phyloP scores from a whole-genome alignment of 1,284 basidiomycete genomes.

The Volvariella volvacea region DNA sequence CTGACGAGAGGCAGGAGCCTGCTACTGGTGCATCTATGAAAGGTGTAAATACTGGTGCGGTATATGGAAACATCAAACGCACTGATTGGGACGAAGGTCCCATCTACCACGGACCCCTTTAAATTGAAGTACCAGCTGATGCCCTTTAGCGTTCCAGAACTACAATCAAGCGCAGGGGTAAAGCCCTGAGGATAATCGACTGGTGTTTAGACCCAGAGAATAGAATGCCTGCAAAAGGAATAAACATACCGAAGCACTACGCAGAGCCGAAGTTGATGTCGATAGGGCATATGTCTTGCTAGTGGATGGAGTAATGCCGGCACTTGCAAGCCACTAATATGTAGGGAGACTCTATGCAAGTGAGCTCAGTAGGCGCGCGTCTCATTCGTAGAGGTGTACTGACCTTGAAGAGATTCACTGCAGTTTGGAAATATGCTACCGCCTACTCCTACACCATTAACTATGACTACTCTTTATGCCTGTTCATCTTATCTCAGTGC shows the following conservation, averaged over 20 bases:
- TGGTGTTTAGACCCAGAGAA: slow-evolving; percentile 5
- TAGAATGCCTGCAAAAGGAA: no score
- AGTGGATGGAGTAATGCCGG: slow-evolving; percentile 61
- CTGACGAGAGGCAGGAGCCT: slow-evolving; percentile 46
- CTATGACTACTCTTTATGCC: no score
- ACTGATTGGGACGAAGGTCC: slow-evolving; percentile 56
- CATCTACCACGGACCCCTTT: slow-evolving; percentile 60
- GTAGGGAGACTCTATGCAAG: neutral
- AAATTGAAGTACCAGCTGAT: slow-evolving; percentile 68
- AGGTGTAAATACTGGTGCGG: no score
- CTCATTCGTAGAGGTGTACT: no score
- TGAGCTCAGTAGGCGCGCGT: neutral
- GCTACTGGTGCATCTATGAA: slow-evolving; percentile 45
- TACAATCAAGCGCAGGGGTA: slow-evolving; percentile 57
- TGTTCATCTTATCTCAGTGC: no score
- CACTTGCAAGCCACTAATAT: slow-evolving; percentile 48
- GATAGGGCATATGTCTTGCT: slow-evolving; percentile 19
- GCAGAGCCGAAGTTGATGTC: slow-evolving; percentile 39
- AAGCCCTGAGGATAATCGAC: slow-evolving; percentile 22
- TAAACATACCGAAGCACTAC: slow-evolving; percentile 10
- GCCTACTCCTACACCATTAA: no score
- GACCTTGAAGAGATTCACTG: slow-evolving; percentile 60
- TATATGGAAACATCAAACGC: slow-evolving; percentile 14
- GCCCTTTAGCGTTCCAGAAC: slow-evolving; percentile 35
- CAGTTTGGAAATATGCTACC: slow-evolving; percentile 65